phyloP scores from a whole-genome alignment of 176 grass and related monocot genomes.

The Poa annua region DNA sequence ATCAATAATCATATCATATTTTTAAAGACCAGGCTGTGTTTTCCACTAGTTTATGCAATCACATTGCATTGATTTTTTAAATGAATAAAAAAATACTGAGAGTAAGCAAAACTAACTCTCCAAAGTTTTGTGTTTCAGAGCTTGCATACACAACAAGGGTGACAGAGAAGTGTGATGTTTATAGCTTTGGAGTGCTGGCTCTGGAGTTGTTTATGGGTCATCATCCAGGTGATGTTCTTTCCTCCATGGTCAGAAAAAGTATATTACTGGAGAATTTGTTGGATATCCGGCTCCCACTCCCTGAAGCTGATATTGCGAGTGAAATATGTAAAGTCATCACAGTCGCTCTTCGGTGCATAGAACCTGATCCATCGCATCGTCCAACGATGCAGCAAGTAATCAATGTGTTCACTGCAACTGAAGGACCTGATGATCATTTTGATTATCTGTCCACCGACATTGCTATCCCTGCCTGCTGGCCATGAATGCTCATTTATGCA shows the following conservation, averaged over 20 bases:
- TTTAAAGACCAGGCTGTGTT: no score
- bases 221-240: conserved; percentile 10
- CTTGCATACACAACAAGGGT: conserved; percentile 22
- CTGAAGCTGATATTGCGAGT: background rate
- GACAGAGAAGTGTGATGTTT: conserved; percentile 20
- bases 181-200: background rate
- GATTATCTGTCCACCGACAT: background rate
- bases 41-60: no score
- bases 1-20: no score
- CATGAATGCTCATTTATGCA: background rate
- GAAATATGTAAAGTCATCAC: background rate
- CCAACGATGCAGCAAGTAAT: conserved; percentile 21
- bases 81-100: no score
- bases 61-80: no score
- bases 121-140: background rate
- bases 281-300: conserved; percentile 31
- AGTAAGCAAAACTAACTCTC: no score
- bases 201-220: conserved; percentile 18
- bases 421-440: background rate
- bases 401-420: background rate
- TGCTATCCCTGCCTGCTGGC: background rate
- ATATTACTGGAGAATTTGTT: conserved; percentile 18
- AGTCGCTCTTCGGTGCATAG: background rate
- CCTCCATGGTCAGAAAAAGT: conserved; percentile 2
- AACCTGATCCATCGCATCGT: background rate